These are phyloP conservation scores for Wickerhamiella vanderwaltii DNA, from an alignment of 805 yeast genomes.

Conservation along the genomic window DNA sequence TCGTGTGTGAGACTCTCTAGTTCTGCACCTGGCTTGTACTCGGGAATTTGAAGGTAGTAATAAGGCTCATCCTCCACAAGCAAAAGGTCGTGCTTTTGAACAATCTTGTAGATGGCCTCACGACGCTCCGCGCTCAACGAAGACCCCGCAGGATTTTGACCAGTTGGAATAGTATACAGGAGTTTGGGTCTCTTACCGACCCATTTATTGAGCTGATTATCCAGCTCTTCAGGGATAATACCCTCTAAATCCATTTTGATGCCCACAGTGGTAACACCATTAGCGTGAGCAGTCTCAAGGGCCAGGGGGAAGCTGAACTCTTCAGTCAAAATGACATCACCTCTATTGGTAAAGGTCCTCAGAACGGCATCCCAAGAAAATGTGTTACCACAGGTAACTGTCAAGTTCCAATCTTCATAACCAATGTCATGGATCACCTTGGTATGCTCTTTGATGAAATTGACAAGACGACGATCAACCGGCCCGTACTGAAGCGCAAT, in stretches of 20 bases:
- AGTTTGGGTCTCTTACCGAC: conserved; percentile 61
- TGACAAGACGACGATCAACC: conserved; percentile 56
- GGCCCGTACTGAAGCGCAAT: conserved; percentile 87
- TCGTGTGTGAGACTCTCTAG: conserved; percentile 36
- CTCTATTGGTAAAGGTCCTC: conserved; percentile 63
- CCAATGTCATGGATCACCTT: conserved; percentile 33
- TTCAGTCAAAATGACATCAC: conserved; percentile 72
- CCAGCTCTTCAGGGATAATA: conserved; percentile 60
- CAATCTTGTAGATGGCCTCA: conserved; percentile 57
- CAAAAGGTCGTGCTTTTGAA: conserved; percentile 73
- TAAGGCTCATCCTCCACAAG: conserved; percentile 95
- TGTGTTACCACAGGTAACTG: conserved; percentile 77
- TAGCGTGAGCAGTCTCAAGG: conserved; percentile 65
- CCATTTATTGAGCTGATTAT: conserved; percentile 55
- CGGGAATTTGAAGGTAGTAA: conserved; percentile 89
- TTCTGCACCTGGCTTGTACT: conserved; percentile 35
- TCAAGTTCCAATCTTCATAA: conserved; percentile 59
- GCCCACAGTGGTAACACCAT: conserved; percentile 56
- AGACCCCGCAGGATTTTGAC: conserved; percentile 97
- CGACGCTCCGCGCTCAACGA: conserved; percentile 70
- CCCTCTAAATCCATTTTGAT: conserved; percentile 72
- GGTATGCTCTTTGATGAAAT: conserved; percentile 62
- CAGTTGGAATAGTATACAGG: conserved; percentile 85
- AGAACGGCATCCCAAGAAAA: conserved; percentile 75
- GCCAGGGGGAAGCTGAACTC: conserved; percentile 77